These are phyloP conservation scores for Cordyceps farinosa DNA, from an alignment of 2,329 filamentous ascomycete genomes.

Conservation along the genomic window DNA sequence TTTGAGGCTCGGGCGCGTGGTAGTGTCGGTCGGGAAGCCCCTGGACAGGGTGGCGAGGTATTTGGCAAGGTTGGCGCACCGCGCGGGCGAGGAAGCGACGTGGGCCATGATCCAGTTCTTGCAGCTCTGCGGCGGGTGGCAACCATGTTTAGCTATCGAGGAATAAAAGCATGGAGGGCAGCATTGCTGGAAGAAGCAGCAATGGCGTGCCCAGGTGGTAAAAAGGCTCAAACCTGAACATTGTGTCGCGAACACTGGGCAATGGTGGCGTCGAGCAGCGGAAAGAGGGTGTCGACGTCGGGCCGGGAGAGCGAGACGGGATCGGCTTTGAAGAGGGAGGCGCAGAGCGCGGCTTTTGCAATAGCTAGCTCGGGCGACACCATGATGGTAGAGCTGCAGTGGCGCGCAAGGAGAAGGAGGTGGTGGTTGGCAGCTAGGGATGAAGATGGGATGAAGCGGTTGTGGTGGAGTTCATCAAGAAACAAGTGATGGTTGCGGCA, in stretches of 20 bases:
- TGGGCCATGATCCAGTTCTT: constrained; percentile 80
- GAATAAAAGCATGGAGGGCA: background rate
- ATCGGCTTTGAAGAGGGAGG: constrained; percentile 69
- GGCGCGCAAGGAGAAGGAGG: background rate
- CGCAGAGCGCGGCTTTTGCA: constrained; percentile 73
- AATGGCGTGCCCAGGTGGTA: constrained; percentile 18
- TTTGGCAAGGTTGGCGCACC: constrained; percentile 67
- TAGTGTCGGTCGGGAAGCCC: constrained; percentile 29
- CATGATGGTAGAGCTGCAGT: constrained; percentile 42
- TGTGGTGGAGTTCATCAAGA: background rate
- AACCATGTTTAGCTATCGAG: constrained; percentile 17
- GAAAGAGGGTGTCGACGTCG: constrained; percentile 67
- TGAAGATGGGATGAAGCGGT: background rate
- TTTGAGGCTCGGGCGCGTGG: constrained; percentile 50
- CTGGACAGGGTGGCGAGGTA: constrained; percentile 68
- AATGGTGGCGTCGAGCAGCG: constrained; percentile 60
- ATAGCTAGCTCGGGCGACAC: constrained; percentile 68
- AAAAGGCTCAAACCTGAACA: constrained; percentile 74
- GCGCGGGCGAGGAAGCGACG: constrained; percentile 63
- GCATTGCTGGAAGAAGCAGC: background rate
- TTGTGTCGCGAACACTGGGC: constrained; percentile 72
- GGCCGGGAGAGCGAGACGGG: constrained; percentile 65
- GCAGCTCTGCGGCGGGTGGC: constrained; percentile 63
- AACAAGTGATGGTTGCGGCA: background rate
- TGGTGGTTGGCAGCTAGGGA: background rate